Evolutionary conservation across 345 rosid species (phyloP).

Genomic region (Chamaenerion angustifolium): DNA sequence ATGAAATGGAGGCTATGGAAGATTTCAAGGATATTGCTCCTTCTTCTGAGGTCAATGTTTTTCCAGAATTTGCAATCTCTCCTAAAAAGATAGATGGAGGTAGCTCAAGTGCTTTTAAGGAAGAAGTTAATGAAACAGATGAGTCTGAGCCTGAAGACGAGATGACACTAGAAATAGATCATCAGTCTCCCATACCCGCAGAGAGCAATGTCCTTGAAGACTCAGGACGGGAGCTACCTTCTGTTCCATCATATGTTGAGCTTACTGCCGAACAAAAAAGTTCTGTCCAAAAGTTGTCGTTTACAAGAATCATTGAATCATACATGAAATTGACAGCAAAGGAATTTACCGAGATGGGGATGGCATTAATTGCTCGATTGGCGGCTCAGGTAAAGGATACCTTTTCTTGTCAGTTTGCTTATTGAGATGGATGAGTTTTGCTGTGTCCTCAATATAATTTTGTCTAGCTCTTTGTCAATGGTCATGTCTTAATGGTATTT

Average conservation of each 20-base stretch:
- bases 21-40: constrained; percentile 28
- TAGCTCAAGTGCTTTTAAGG: constrained; percentile 23
- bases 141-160: constrained; percentile 25
- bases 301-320: constrained; percentile 63
- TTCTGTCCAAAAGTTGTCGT: constrained; percentile 41
- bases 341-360: constrained; percentile 36
- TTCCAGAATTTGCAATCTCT: constrained; percentile 35
- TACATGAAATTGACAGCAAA: constrained; percentile 39
- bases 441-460: too few relatives aligned
- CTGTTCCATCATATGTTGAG: constrained; percentile 60
- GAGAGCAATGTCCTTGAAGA: constrained; percentile 43
- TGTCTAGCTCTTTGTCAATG: too few relatives aligned
- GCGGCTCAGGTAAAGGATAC: constrained; percentile 47
- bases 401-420: background rate
- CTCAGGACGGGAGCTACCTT: constrained; percentile 44
- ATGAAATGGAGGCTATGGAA: constrained; percentile 30
- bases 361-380: constrained; percentile 71
- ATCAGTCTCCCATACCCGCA: constrained; percentile 28
- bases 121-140: constrained; percentile 30
- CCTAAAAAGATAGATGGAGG: constrained; percentile 32
- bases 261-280: constrained; percentile 44
- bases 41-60: constrained; percentile 25
- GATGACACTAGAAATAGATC: constrained; percentile 43
- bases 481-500: too few relatives aligned
- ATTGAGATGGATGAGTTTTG: background rate